A percentile compares a stretch with the other conserved stretches of the same genome.
Conservation (phyloP, 1,139 yeast genomes). For the Diutina catenulata region DNA sequence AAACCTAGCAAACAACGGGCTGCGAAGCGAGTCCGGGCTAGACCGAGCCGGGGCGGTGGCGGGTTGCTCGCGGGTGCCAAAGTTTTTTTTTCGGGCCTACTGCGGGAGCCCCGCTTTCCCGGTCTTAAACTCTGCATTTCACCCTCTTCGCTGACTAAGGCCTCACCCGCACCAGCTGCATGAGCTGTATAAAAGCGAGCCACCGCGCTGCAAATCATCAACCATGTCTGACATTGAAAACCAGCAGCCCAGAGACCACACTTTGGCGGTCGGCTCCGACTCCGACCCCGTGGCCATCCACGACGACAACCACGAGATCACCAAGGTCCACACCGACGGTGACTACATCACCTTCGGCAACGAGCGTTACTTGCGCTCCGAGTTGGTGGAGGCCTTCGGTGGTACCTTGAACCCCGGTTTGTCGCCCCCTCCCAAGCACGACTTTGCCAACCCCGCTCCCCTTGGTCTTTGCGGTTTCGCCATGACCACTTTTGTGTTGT, state of each 20-base stretch:
- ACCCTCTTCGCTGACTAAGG: too few relatives aligned
- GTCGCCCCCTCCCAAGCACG: conserved; percentile 51
- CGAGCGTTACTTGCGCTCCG: conserved; percentile 52
- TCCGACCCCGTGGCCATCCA: neutral
- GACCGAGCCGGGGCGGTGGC: too few relatives aligned
- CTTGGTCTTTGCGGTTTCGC: conserved; percentile 79
- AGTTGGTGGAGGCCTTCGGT: conserved; percentile 59
- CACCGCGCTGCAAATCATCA: too few relatives aligned
- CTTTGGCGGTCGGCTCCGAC: conserved; percentile 2
- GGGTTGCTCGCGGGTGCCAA: too few relatives aligned
- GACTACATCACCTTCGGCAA: conserved; percentile 65
- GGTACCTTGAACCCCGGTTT: conserved; percentile 62
- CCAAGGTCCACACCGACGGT: conserved; percentile 23
- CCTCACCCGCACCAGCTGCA: too few relatives aligned
- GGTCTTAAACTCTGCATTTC: too few relatives aligned
- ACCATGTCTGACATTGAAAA: conserved; percentile 5
- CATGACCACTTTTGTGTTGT: conserved; percentile 70
- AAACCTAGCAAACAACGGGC: too few relatives aligned
- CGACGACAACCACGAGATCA: conserved; percentile 8
- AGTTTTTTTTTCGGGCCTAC: too few relatives aligned
- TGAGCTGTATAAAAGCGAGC: too few relatives aligned
- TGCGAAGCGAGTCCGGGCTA: too few relatives aligned
- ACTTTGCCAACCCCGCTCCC: conserved; percentile 84
- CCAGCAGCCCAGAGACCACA: conserved; percentile 6
- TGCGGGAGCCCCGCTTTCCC: too few relatives aligned